Evolutionary conservation across 306 rosid genomes (phyloP).

Genomic region (Cyclanthera cordifolia): DNA sequence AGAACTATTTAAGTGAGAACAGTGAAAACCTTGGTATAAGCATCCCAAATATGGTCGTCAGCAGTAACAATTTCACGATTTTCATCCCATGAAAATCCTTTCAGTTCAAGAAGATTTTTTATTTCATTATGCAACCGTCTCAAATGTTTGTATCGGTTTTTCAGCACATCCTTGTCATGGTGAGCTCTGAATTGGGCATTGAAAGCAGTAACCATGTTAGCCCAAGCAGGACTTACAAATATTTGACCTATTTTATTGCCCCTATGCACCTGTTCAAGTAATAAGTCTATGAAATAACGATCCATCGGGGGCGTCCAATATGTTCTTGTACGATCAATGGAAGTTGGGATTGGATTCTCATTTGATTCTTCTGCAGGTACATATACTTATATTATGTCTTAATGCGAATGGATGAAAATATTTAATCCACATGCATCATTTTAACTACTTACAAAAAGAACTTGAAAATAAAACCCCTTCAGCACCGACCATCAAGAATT

Average conservation of each 20-base stretch:
- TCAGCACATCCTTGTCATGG: constrained; percentile 60
- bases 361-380: constrained; percentile 36
- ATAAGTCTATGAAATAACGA: constrained; percentile 48
- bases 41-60: constrained; percentile 52
- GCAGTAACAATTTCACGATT: constrained; percentile 57
- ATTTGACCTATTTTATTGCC: constrained; percentile 61
- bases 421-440: neutral
- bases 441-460: neutral
- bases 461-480: neutral
- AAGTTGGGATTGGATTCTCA: constrained; percentile 23
- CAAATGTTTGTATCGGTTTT: constrained; percentile 58
- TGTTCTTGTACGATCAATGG: constrained; percentile 56
- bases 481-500: neutral
- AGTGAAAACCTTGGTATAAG: constrained; percentile 41
- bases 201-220: constrained; percentile 42
- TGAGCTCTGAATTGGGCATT: constrained; percentile 47
- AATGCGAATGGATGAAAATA: neutral
- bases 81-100: constrained; percentile 64
- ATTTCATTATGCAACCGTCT: constrained; percentile 58
- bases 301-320: constrained; percentile 80
- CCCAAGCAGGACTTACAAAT: constrained; percentile 64
- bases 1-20: constrained; percentile 10
- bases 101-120: constrained; percentile 40
- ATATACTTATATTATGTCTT: neutral
- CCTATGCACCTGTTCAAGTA: constrained; percentile 44